phyloP scores from a whole-genome alignment of 2,329 filamentous ascomycete genomes.

The Hymenoscyphus fructigenus region DNA sequence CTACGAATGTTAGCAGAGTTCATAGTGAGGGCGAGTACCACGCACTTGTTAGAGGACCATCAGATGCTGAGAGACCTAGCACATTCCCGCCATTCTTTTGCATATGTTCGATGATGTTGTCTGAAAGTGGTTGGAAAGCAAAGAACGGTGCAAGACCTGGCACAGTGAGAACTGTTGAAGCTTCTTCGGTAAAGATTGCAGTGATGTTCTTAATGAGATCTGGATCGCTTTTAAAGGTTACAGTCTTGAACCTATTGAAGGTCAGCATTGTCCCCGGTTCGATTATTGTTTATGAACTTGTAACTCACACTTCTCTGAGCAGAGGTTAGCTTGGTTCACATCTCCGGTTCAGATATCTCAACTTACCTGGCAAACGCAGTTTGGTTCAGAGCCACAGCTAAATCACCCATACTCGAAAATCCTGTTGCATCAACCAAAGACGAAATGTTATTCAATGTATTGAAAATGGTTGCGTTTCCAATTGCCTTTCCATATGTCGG shows the following conservation, averaged over 20 bases:
- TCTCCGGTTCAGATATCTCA: background rate
- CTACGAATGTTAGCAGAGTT: slow-evolving; percentile 6
- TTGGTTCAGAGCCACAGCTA: slow-evolving; percentile 21
- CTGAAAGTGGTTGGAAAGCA: slow-evolving; percentile 26
- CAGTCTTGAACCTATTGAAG: slow-evolving; percentile 21
- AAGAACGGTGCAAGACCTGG: slow-evolving; percentile 20
- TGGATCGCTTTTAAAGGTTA: slow-evolving; percentile 24
- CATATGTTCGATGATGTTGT: slow-evolving; percentile 25
- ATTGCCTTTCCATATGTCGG: slow-evolving; percentile 24
- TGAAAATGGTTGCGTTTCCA: slow-evolving; percentile 25
- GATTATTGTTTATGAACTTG: background rate
- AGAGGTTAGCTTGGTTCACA: background rate
- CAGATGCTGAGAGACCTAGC: slow-evolving; percentile 22
- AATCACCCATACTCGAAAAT: slow-evolving; percentile 20
- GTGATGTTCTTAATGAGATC: slow-evolving; percentile 21
- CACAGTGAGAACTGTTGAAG: slow-evolving; percentile 14
- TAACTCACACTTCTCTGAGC: slow-evolving; percentile 7
- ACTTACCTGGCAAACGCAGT: slow-evolving; percentile 21
- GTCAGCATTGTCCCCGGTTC: background rate
- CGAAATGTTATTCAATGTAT: slow-evolving; percentile 23
- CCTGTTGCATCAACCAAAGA: slow-evolving; percentile 16
- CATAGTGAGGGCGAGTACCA: background rate
- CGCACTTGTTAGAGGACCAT: slow-evolving; percentile 24
- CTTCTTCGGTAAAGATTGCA: slow-evolving; percentile 24
- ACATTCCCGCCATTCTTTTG: slow-evolving; percentile 27